A percentile compares a stretch with the other conserved stretches of the same genome.
phyloP scores from a whole-genome alignment of 2,329 filamentous ascomycete genomes.

The Conoideocrella luteorostrata region DNA sequence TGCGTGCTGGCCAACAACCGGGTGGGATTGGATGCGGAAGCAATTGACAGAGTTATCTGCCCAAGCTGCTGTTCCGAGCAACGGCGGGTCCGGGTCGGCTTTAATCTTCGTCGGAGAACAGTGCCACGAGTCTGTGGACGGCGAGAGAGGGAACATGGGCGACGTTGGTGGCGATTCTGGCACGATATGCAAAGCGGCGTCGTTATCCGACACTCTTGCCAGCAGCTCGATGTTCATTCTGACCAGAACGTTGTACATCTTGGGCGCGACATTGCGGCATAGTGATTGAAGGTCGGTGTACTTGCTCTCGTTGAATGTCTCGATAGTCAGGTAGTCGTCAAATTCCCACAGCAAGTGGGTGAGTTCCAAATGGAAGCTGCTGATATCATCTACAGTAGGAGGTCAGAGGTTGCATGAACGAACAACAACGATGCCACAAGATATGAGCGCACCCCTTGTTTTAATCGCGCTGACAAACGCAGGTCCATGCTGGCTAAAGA shows the following conservation, averaged over 20 bases:
- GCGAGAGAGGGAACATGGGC: background rate
- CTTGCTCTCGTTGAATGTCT: slow-evolving; percentile 42
- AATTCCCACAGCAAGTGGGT: slow-evolving; percentile 49
- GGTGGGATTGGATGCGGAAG: background rate
- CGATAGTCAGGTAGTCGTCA: slow-evolving; percentile 45
- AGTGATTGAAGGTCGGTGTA: slow-evolving; percentile 41
- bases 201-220: slow-evolving; percentile 15
- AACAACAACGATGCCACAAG: too few relatives aligned
- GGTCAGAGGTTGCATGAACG: too few relatives aligned
- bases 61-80: background rate
- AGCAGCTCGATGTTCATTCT: slow-evolving; percentile 44
- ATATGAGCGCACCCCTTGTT: slow-evolving; percentile 41
- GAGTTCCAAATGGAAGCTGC: slow-evolving; percentile 39
- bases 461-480: slow-evolving; percentile 46
- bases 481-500: slow-evolving; percentile 41
- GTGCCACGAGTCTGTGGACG: slow-evolving; percentile 2
- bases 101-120: background rate
- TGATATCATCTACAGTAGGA: slow-evolving; percentile 45
- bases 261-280: slow-evolving; percentile 43
- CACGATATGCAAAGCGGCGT: slow-evolving; percentile 11
- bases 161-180: slow-evolving; percentile 10
- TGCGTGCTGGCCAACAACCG: background rate
- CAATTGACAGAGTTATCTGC: background rate
- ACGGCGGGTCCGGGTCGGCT: background rate
- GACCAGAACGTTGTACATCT: slow-evolving; percentile 44